Base-by-base conservation (phyloP, 805 yeast species). In the Dipodascopsis tothii region DNA sequence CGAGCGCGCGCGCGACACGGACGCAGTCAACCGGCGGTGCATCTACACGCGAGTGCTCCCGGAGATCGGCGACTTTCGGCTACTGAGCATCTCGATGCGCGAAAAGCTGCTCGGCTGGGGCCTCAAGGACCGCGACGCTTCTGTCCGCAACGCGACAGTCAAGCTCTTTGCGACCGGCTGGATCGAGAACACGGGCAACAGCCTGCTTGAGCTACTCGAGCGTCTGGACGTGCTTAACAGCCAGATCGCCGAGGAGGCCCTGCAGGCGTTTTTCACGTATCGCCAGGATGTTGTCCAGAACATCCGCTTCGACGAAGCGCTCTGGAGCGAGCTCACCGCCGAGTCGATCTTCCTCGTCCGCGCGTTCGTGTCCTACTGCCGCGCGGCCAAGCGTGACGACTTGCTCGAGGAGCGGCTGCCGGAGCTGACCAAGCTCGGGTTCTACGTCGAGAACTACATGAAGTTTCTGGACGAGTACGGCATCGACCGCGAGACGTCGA, bases 41-140 rank as follows among this genome's bases (percentile, higher is more conserved):
- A 77, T 90, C 0, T 90, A 74, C 60, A 70, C 88, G 1, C 72
- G 82, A 46, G 68, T 83, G 2, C 62, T 86, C 41, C 78, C 79
- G 46, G 80, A 77, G 23, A 66, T 86, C 53, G 83, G 82, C 3
- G 82, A 77, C 49, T 74, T 80, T 50, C 66, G 78, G 30, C 65
- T 67, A 19, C 66, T 85, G 6, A 73, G 71, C 25, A 67, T 74
- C 39, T 67, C 67, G 5, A 68, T 74, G 25, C 67, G 95, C 34
- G 90, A 83, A 45, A 72, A 74, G 43, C 60, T 92, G 20, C 68
- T 92, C 18, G 69, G 72, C 35, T 84, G 95, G 86, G 97, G 98
- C 2, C 69, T 90, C 40, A 78, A 77, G 49, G 98, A 90, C 62
- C 75, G 96, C 52, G 96, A 88, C 51, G 77, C 71, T 3, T 54